Conservation (phyloP, 2,329 filamentous ascomycete species). For the Karstenula rhodostoma region DNA sequence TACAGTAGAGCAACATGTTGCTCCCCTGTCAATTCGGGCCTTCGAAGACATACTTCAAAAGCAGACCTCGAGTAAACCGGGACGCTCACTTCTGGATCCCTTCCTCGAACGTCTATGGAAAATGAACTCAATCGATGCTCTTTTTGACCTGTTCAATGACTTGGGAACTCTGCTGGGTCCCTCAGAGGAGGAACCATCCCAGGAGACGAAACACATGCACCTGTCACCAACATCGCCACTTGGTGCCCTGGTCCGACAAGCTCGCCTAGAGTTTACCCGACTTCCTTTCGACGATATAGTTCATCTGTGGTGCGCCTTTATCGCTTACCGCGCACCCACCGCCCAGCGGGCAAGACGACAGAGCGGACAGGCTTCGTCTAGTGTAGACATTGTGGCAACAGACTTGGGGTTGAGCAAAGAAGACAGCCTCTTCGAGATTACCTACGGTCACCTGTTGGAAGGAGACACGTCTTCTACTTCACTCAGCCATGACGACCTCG, state of each 20-base stretch:
- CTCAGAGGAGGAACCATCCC: conserved; percentile 28
- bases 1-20: conserved; percentile 43
- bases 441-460: conserved; percentile 59
- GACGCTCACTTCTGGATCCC: conserved; percentile 84
- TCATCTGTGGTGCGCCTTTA: conserved; percentile 82
- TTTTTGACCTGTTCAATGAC: conserved; percentile 78
- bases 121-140: conserved; percentile 79
- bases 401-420: conserved; percentile 64
- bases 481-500: conserved; percentile 80
- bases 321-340: conserved; percentile 81
- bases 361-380: conserved; percentile 37
- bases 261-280: conserved; percentile 79
- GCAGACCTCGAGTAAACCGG: conserved; percentile 67
- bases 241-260: conserved; percentile 79
- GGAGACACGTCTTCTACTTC: conserved; percentile 50
- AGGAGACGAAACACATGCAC: conserved; percentile 58
- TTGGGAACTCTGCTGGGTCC: conserved; percentile 67
- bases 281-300: conserved; percentile 82
- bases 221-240: conserved; percentile 79
- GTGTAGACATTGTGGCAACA: conserved; percentile 69
- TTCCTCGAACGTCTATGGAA: conserved; percentile 84
- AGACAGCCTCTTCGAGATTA: conserved; percentile 58
- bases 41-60: conserved; percentile 58
- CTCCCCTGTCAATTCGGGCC: conserved; percentile 45
- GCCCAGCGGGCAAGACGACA: conserved; percentile 64